Conservation (phyloP, 2,329 filamentous ascomycete genomes). For the Sclerotinia trifoliorum region DNA sequence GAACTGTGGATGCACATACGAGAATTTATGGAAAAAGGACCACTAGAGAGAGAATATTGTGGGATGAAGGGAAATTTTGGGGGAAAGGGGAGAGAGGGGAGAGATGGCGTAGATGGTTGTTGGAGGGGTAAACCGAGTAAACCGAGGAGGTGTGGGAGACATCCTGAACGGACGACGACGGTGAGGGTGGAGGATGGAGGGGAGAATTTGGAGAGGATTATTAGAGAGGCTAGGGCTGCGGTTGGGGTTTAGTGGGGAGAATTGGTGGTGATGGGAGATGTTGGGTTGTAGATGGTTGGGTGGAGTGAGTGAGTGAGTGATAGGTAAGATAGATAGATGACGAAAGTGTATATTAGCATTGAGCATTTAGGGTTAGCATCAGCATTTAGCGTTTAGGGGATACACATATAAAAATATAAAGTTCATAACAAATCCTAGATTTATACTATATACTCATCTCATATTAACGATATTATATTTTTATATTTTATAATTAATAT, state of each 20-base stretch:
- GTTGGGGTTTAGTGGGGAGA: neutral
- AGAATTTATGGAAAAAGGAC: constrained; percentile 55
- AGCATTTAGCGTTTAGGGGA: neutral
- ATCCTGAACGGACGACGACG: constrained; percentile 41
- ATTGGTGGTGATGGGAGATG: neutral
- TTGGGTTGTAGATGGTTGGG: no score
- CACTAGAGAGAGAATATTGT: constrained; percentile 54
- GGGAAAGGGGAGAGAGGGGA: constrained; percentile 43
- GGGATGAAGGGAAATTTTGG: constrained; percentile 58
- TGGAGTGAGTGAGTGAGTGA: neutral
- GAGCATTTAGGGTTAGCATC: neutral
- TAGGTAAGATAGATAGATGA: neutral
- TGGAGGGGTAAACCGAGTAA: constrained; percentile 61
- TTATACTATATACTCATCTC: neutral
- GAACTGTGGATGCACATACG: constrained; percentile 62
- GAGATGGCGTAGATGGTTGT: constrained; percentile 48
- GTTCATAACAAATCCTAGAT: neutral
- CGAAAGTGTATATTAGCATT: no score
- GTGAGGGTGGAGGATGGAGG: constrained; percentile 31
- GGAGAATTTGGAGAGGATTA: constrained; percentile 14
- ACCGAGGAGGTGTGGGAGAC: constrained; percentile 57
- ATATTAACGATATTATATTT: neutral
- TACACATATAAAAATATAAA: no score
- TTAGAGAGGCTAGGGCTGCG: constrained; percentile 13
- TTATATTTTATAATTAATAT: neutral